Conservation (phyloP, 2,329 filamentous ascomycete species). For the Fusarium lyarnte region DNA sequence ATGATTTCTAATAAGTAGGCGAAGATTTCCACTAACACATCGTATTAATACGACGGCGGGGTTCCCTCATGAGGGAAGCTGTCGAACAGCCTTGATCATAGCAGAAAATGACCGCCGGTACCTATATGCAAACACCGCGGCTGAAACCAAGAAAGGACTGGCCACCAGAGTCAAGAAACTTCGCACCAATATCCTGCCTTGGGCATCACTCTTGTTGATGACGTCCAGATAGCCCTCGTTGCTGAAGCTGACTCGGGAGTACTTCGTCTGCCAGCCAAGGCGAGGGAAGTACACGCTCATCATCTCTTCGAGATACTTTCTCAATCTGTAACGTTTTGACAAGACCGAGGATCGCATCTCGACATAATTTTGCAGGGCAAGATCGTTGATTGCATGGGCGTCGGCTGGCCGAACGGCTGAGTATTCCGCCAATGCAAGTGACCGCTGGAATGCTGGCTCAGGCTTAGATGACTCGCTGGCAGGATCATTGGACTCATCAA, state of each 20-base stretch:
- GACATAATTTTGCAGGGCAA: constrained; percentile 89
- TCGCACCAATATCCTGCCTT: constrained; percentile 69
- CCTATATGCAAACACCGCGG: constrained; percentile 41
- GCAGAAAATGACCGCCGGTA: constrained; percentile 39
- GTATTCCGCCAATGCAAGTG: constrained; percentile 78
- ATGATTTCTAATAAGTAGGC: background rate
- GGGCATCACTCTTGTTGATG: constrained; percentile 72
- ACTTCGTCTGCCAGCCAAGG: constrained; percentile 91
- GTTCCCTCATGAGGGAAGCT: background rate
- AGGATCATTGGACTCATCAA: constrained; percentile 56
- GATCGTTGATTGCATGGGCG: constrained; percentile 88
- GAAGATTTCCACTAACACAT: background rate
- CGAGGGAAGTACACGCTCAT: constrained; percentile 79
- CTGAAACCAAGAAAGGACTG: constrained; percentile 45
- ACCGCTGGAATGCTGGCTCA: constrained; percentile 64
- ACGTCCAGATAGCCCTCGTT: constrained; percentile 93
- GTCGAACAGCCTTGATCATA: constrained; percentile 28
- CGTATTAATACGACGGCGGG: background rate
- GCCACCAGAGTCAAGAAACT: constrained; percentile 52
- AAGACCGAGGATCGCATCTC: constrained; percentile 93
- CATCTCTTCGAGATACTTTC: constrained; percentile 88
- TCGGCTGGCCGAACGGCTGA: constrained; percentile 78
- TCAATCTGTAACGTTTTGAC: constrained; percentile 77
- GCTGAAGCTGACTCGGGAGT: constrained; percentile 90
- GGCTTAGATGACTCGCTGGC: constrained; percentile 46